These are phyloP conservation scores for Lithospermum erythrorhizon DNA, from an alignment of 257 asterid species.

Conservation along the genomic window DNA sequence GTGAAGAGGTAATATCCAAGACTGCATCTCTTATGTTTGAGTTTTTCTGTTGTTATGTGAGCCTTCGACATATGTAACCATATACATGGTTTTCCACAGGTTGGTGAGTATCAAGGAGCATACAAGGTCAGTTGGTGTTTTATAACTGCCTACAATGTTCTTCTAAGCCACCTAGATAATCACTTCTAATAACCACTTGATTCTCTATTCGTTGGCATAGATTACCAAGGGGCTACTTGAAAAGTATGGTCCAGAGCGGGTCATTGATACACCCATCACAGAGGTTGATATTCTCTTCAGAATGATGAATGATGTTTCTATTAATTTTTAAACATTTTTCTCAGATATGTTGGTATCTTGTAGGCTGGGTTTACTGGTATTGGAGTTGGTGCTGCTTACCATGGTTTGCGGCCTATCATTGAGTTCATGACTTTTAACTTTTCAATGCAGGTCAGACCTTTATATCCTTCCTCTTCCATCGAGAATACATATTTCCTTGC, in stretches of 20 bases:
- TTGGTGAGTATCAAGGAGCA: constrained; percentile 98
- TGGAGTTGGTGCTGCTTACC: constrained; percentile 94
- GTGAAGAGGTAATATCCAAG: constrained; percentile 64
- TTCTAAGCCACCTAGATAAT: not conserved
- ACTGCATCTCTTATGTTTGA: not conserved
- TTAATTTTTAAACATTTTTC: constrained; percentile 4
- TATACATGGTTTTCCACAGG: constrained; percentile 32
- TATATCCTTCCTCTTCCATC: not conserved
- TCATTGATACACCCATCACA: constrained; percentile 83
- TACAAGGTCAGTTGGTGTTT: constrained; percentile 55
- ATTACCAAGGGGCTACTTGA: constrained; percentile 80
- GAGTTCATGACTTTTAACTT: constrained; percentile 97
- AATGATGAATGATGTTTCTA: constrained; percentile 2
- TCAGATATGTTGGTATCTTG: not conserved
- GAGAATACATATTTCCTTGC: not conserved
- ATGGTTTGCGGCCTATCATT: constrained; percentile 75
- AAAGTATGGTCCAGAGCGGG: constrained; percentile 90
- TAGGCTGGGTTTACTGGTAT: constrained; percentile 98
- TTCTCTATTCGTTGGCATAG: constrained; percentile 23
- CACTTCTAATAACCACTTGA: not conserved
- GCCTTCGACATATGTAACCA: not conserved
- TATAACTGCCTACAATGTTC: not conserved
- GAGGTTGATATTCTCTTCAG: constrained; percentile 28
- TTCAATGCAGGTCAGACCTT: constrained; percentile 79
- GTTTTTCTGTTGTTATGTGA: not conserved